Evolutionary conservation across 164 flowering plant genomes (phyloP).

Genomic region (Magnolia changhungtana): DNA sequence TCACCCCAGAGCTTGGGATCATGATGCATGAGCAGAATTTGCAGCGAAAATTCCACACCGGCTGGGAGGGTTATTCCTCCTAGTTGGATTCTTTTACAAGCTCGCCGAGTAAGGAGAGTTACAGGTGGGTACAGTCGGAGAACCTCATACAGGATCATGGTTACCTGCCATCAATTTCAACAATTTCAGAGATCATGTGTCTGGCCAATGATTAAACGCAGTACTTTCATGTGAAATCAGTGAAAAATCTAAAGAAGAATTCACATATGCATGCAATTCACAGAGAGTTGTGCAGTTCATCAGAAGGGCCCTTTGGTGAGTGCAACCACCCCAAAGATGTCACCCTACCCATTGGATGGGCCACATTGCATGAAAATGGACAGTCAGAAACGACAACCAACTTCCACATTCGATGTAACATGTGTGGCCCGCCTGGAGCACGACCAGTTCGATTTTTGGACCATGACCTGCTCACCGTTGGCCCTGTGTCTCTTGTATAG

Average conservation of each 20-base stretch:
- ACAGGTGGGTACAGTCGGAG: constrained; percentile 11
- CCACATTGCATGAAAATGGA: too few relatives aligned
- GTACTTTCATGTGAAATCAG: too few relatives aligned
- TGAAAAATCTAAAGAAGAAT: too few relatives aligned
- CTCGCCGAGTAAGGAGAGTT: neutral
- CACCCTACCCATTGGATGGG: neutral
- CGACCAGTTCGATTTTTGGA: neutral
- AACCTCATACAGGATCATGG: constrained; percentile 9
- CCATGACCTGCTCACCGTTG: neutral
- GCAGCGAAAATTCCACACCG: neutral
- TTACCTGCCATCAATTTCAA: neutral
- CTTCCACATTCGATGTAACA: neutral
- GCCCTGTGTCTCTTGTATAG: neutral
- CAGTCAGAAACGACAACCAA: too few relatives aligned
- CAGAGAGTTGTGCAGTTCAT: too few relatives aligned
- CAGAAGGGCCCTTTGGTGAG: too few relatives aligned
- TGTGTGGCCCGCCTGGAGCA: neutral
- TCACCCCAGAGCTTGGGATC: constrained; percentile 5
- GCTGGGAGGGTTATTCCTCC: constrained; percentile 1
- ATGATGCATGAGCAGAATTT: neutral
- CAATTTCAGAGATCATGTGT: too few relatives aligned
- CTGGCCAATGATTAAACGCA: too few relatives aligned
- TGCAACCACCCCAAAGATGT: neutral
- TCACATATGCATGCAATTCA: too few relatives aligned
- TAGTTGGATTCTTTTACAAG: neutral